These are phyloP conservation scores for Comarum palustre DNA, from an alignment of 306 rosid genomes.

Conservation along the genomic window DNA sequence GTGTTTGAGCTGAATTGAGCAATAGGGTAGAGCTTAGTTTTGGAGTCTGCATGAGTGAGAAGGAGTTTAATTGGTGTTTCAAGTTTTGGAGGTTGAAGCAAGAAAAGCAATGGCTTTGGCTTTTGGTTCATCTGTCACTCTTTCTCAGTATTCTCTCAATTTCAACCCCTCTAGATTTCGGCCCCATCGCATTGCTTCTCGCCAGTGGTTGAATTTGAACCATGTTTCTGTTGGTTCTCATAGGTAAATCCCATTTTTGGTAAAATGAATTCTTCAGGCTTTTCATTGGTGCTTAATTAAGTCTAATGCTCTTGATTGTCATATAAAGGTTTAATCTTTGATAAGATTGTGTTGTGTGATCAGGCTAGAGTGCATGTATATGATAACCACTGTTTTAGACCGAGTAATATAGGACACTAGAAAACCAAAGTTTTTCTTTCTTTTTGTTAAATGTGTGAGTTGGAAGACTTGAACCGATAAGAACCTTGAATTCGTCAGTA, in stretches of 20 bases:
- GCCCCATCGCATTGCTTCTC: slow-evolving; percentile 55
- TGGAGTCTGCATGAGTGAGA: slow-evolving; percentile 80
- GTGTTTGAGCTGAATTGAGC: slow-evolving; percentile 18
- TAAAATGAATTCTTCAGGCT: background rate
- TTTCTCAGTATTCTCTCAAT: slow-evolving; percentile 23
- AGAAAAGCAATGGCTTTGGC: slow-evolving; percentile 55
- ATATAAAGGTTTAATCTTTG: background rate
- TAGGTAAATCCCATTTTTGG: slow-evolving; percentile 30
- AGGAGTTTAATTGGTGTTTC: slow-evolving; percentile 44
- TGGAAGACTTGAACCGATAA: background rate
- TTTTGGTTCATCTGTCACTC: slow-evolving; percentile 45
- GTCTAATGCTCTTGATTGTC: background rate
- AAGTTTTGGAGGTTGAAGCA: slow-evolving; percentile 60
- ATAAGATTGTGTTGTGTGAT: background rate
- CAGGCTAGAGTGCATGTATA: background rate
- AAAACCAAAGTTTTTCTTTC: background rate
- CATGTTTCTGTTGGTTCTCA: slow-evolving; percentile 30
- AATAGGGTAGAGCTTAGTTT: slow-evolving; percentile 14
- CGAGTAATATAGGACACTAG: background rate
- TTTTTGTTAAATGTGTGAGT: background rate
- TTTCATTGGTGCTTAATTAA: background rate
- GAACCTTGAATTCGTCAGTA: background rate
- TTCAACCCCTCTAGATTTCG: slow-evolving; percentile 48
- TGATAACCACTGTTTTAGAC: background rate
- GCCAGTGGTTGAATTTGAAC: slow-evolving; percentile 48